Conservation (phyloP, 352 stramenopile genomes). For the Phytophthora ohioensis region DNA sequence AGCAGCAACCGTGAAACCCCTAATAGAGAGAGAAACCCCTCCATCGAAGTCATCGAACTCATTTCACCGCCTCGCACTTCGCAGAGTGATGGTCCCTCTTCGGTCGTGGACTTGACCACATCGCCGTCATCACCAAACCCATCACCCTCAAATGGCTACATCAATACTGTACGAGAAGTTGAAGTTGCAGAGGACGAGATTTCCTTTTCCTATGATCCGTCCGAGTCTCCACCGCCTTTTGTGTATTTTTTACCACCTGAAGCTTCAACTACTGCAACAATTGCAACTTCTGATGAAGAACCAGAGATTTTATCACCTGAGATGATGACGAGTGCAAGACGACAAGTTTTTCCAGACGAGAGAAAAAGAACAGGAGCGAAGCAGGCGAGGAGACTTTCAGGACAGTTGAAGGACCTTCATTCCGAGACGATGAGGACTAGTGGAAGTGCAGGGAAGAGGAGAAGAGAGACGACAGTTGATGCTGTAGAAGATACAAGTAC, state of each 20-base stretch:
- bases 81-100: slow-evolving; percentile 19
- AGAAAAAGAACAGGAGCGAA: slow-evolving; percentile 9
- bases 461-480: neutral
- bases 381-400: slow-evolving; percentile 35
- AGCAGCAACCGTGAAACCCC: slow-evolving; percentile 4
- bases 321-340: slow-evolving; percentile 6
- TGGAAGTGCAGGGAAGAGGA: slow-evolving; percentile 7
- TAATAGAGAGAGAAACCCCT: slow-evolving; percentile 16
- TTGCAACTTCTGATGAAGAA: slow-evolving; percentile 8
- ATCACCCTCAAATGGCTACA: slow-evolving; percentile 26
- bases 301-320: slow-evolving; percentile 21
- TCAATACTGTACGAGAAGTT: neutral
- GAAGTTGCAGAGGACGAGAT: slow-evolving; percentile 13
- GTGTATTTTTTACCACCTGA: slow-evolving; percentile 15
- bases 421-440: slow-evolving; percentile 17
- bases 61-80: slow-evolving; percentile 42
- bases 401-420: slow-evolving; percentile 28
- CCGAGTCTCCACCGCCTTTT: slow-evolving; percentile 26
- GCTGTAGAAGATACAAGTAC: neutral
- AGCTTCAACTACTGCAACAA: neutral
- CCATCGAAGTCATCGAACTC: slow-evolving; percentile 53
- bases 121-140: slow-evolving; percentile 22
- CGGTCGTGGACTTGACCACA: slow-evolving; percentile 58
- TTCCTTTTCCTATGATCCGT: slow-evolving; percentile 34
- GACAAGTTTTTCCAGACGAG: slow-evolving; percentile 14